Conservation (phyloP, 2,329 filamentous ascomycete species). For the Eutypa lata region DNA sequence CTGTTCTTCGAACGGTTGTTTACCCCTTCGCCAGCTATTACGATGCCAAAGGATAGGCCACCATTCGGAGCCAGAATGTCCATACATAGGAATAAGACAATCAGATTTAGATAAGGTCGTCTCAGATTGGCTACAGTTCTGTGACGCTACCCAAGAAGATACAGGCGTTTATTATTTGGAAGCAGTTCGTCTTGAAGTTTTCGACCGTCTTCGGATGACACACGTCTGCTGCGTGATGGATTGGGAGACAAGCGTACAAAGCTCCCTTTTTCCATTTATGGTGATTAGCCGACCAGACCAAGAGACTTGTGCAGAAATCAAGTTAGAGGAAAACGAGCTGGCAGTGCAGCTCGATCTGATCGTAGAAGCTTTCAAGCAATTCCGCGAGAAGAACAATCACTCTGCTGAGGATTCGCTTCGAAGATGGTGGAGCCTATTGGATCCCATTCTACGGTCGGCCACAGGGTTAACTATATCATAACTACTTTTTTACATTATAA, state of each 20-base stretch:
- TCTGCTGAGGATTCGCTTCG: neutral
- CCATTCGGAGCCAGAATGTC: neutral
- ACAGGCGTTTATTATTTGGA: neutral
- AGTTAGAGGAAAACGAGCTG: neutral
- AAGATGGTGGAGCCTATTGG: neutral
- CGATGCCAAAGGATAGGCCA: neutral
- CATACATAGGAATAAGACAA: neutral
- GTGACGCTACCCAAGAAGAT: neutral
- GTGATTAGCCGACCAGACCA: neutral
- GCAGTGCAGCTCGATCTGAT: neutral
- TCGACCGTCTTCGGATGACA: neutral
- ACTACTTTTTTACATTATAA: no score
- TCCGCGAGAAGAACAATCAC: neutral
- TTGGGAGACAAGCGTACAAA: neutral
- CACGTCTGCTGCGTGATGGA: neutral
- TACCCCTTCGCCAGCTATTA: neutral
- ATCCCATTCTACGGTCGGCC: no score
- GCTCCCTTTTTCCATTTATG: no score
- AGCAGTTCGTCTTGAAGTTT: neutral
- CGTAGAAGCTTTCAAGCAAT: neutral
- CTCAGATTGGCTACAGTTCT: neutral
- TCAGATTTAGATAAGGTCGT: neutral
- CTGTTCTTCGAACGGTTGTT: neutral
- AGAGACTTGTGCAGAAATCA: neutral
- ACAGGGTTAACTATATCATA: no score